Conservation (phyloP, 208 protist genomes). For the Wallacemonas sp. region DNA sequence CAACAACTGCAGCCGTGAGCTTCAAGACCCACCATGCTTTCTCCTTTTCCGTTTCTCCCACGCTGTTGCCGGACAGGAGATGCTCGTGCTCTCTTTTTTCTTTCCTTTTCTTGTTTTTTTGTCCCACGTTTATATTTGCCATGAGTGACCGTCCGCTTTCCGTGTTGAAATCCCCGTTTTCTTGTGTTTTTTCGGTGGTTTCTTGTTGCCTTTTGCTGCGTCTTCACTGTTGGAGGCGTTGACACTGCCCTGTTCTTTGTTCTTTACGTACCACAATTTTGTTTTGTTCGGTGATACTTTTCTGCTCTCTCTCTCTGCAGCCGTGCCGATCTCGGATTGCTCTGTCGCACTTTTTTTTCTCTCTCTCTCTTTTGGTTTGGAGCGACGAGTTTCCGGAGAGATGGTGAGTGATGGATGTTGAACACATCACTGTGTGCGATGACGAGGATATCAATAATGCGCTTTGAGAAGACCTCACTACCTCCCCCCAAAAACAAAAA, state of each 20-base stretch:
- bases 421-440: too few relatives aligned
- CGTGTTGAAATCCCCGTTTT: background rate
- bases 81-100: background rate
- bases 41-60: too few relatives aligned
- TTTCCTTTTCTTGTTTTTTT: slow-evolving; percentile 10
- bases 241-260: slow-evolving; percentile 16
- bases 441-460: too few relatives aligned
- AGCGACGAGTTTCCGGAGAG: too few relatives aligned
- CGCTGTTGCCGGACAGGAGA: too few relatives aligned
- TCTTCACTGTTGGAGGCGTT: too few relatives aligned
- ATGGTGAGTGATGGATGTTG: too few relatives aligned
- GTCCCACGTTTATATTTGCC: slow-evolving; percentile 2
- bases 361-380: background rate
- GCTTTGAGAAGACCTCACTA: too few relatives aligned
- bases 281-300: background rate
- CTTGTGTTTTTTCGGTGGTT: background rate
- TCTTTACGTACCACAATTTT: background rate
- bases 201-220: background rate
- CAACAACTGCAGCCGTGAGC: too few relatives aligned
- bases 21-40: too few relatives aligned
- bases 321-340: too few relatives aligned
- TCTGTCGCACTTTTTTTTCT: background rate
- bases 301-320: background rate
- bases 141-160: slow-evolving; percentile 1
- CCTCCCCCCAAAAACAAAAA: background rate